Base-by-base conservation (phyloP, 179 eudicot species). In the Drosera spatulata region DNA sequence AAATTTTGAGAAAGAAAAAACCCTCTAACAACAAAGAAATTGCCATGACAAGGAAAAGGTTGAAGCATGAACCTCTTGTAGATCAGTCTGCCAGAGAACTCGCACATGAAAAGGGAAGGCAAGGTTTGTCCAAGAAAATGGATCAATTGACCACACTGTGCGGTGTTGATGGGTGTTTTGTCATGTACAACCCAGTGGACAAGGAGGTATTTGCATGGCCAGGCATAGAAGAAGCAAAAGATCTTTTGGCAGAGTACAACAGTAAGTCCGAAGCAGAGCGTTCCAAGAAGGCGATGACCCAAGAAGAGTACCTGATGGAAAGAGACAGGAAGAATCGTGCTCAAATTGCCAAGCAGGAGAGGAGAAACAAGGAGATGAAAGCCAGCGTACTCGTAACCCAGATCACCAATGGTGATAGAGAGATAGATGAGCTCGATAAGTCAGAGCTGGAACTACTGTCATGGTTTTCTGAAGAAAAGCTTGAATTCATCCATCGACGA, bases 221-320 rank as follows among this genome's bases (percentile, higher is more conserved):
- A 3, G 60, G 66, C 1, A 55, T 13, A 37, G 73, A 73, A 13
- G 55, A 56, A 53, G 52, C 59, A 1, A 10, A 51, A 13, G 48
- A 60, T 44, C 9, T 73, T 2, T 8, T 64, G 13, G 39, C 15
- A 15, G 56, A 44, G 62, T 73, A 47, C 11, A 56, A 64, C 41
- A 51, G 62, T 7, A 22, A 60, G 48, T 54, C 66, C 10, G 52
- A 12, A 33, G 5, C 9, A 13, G 56, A 60, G 0, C 63, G 61
- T 44, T 39, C 39, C 0, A 44, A 45, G 15, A 71, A 66, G 53
- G 58, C 53, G 71, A 40, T 71, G 6, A 60, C 37, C 53, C 66
- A 71, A 7, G 75, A 71, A n/a, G 45, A 52, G 41, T 71, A 43
- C 57, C 58, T 66, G 62, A n/a, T n/a, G n/a, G n/a, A 37, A 6